phyloP scores from a whole-genome alignment of 306 rosid genomes.

The Medicago arabica region DNA sequence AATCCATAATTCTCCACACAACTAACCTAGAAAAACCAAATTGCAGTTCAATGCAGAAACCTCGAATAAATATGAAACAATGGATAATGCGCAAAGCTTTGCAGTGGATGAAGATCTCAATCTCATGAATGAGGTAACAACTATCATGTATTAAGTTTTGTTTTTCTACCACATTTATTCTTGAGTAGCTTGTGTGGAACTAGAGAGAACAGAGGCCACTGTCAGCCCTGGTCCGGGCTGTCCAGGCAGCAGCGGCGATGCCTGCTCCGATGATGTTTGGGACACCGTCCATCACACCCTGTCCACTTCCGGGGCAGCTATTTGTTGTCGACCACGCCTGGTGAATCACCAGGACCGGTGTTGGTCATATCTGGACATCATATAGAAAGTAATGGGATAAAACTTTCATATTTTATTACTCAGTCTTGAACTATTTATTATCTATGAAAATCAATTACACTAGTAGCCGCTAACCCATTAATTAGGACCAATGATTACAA shows the following conservation, averaged over 20 bases:
- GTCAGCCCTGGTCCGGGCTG: background rate
- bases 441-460: no score
- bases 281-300: no score
- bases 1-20: constrained; percentile 19
- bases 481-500: no score
- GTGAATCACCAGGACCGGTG: background rate
- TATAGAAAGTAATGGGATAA: background rate
- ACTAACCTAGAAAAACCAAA: constrained; percentile 22
- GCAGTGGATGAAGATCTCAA: constrained; percentile 48
- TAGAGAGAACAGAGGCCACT: background rate
- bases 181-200: constrained; percentile 6
- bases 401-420: background rate
- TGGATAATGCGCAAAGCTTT: constrained; percentile 33
- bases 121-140: constrained; percentile 51
- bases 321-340: background rate
- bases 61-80: constrained; percentile 35
- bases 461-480: no score
- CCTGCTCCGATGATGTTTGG: background rate
- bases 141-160: constrained; percentile 12
- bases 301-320: background rate
- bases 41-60: constrained; percentile 35
- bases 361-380: background rate
- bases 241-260: background rate
- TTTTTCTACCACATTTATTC: background rate
- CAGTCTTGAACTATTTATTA: no score